Evolutionary conservation across 768 basidiomycete species (phyloP), one percentile per base, ranked within the genome.

Genomic region (Tricholoma saponaceum): DNA sequence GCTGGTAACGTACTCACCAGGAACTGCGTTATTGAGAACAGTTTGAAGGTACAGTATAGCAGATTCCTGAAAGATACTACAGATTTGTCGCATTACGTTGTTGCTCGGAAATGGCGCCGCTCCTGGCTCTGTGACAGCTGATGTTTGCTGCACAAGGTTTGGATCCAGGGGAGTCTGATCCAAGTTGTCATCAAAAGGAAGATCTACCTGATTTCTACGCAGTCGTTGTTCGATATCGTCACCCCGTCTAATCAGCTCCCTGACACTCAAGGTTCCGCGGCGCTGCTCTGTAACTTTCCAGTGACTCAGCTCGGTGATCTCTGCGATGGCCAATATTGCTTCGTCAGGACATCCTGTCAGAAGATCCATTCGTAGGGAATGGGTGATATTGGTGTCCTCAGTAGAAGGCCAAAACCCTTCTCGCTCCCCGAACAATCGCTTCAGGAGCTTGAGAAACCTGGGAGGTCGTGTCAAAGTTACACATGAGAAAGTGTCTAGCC

Each of bases 271-370:
- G 33, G 82, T 80, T 44, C 85, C 85, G 57, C 84, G 84, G 52
- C 77, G 81, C 56, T 79, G 74, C 67, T 91, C 84, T 51, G 78
- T 75, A 22, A 75, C 69, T 70, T 91, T 92, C 90, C 91, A 92
- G 62, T 84, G 80, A 4, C 87, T 83, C 28, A 93, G 79, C 6
- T 79, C 77, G n/a, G 86, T 84, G 20, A 83, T 79, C 66, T 92
- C 89, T 22, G 85, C 89, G 58, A 92, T 80, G 35, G 84, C 87
- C 58, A 92, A 80, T 67, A 92, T 71, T 8, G 83, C 86, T 63
- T 87, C 87, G 64, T 93, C 88, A 2, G 90, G 85, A 74, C 90
- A 92, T 26, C 90, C 90, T 22, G 83, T 86, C 58, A 92, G 70
- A 47, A 73, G 70, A 61, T 89, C 87, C 81, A 92, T 85, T 51